Evolutionary conservation across 2,329 filamentous ascomycete species (phyloP).

Genomic region (Pseudocercospora fijiensis): DNA sequence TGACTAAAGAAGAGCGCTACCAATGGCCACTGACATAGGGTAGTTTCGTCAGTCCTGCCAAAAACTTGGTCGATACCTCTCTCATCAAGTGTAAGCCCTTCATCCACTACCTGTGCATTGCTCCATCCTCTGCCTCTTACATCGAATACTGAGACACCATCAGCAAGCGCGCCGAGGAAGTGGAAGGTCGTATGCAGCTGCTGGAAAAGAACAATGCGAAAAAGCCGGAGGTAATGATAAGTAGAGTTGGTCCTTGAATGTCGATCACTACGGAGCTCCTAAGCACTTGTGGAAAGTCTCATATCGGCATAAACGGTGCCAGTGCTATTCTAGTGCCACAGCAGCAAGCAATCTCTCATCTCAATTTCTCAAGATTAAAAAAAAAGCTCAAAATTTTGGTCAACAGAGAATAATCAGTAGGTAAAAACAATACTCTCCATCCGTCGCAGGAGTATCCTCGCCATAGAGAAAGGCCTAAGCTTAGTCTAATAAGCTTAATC

Average conservation of each 20-base stretch:
- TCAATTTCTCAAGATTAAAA: background rate
- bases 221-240: background rate
- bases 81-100: too few relatives aligned
- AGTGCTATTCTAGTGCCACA: too few relatives aligned
- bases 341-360: background rate
- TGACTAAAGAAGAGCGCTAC: background rate
- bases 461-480: background rate
- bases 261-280: constrained; percentile 1
- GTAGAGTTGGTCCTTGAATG: background rate
- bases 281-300: background rate
- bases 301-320: background rate
- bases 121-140: background rate
- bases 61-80: too few relatives aligned
- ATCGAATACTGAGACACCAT: background rate
- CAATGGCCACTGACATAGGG: background rate
- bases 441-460: too few relatives aligned
- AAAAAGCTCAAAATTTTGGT: too few relatives aligned
- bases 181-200: background rate
- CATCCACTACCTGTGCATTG: background rate
- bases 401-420: too few relatives aligned
- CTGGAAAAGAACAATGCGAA: background rate
- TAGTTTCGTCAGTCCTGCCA: background rate
- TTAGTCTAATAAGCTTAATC: background rate
- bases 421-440: too few relatives aligned
- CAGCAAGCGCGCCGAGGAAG: background rate